Base-by-base conservation (phyloP, 2,329 filamentous ascomycete genomes). In the Botryotinia narcissicola region DNA sequence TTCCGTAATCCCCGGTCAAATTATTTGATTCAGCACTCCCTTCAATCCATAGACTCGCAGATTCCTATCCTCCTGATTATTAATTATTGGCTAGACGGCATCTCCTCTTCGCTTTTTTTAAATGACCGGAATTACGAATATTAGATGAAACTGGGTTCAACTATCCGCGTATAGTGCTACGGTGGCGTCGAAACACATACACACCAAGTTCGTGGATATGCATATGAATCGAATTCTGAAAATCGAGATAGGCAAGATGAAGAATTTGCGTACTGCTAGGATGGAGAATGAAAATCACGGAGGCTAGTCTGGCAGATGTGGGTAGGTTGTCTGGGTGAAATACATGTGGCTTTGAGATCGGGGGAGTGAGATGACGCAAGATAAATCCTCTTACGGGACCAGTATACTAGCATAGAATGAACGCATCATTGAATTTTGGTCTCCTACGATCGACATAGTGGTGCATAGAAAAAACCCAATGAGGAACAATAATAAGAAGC, bases 11-110 rank as follows among this genome's bases (percentile, higher is more conserved):
- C 83, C 90, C 7, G 14, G 16, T 20, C 89, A 90, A 82, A 90
- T 90, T 77, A 87, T 89, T 32, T 91, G 89, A 89, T 90, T 90
- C 84, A 87, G 86, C 71, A 82, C 83, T 46, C 82, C 83, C 67
- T 87, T 91, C 80, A 84, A 90, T 80, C 74, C 80, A 8, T 88
- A 87, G 81, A 84, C 84, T 68, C 48, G 25, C 82, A 83, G 75
- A 84, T 85, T 32, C 82, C 82, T 70, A 82, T 80, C 32, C 82
- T 89, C 62, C 86, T 88, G 4, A 86, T 86, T 75, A 88, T 89
- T 77, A 87, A 88, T 67, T 88, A 90, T 80, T 85, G 86, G 76
- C 84, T 90, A 60, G 87, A 86, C n/a, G 87, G 84, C 12, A 83
- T 89, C 32, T 83, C 89, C 42, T 87, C 87, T n/a, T 88, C 88